Conservation (phyloP, 805 yeast species). For the Candida xyloterini region DNA sequence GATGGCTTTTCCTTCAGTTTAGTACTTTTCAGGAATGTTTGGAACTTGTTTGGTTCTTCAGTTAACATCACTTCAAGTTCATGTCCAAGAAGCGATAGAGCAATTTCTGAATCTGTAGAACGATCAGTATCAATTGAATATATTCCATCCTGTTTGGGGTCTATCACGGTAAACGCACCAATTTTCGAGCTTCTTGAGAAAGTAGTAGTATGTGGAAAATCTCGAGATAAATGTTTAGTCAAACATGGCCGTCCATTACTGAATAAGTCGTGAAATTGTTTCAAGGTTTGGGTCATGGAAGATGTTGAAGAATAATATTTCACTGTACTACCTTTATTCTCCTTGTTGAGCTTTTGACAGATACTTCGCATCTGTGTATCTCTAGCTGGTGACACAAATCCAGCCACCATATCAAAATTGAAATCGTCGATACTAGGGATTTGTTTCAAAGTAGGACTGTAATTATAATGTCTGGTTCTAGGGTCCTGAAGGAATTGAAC, state of each 20-base stretch:
- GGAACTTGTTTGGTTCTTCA: conserved; percentile 50
- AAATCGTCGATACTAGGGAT: conserved; percentile 66
- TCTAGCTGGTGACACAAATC: conserved; percentile 63
- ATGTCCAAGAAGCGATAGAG: conserved; percentile 74
- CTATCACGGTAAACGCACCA: conserved; percentile 58
- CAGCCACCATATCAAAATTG: conserved; percentile 52
- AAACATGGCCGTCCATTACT: conserved; percentile 59
- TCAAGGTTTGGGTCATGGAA: conserved; percentile 73
- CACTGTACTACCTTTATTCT: conserved; percentile 15
- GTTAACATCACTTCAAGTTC: conserved; percentile 76
- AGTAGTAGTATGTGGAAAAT: conserved; percentile 37
- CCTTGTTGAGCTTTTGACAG: conserved; percentile 35
- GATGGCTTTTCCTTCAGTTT: conserved; percentile 6
- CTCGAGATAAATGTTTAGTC: conserved; percentile 42
- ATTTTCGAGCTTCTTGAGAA: conserved; percentile 42
- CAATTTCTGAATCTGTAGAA: conserved; percentile 60
- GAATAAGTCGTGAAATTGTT: conserved; percentile 71
- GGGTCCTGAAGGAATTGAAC: conserved; percentile 78
- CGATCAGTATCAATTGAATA: conserved; percentile 73
- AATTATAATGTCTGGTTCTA: conserved; percentile 70
- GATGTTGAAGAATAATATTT: conserved; percentile 78
- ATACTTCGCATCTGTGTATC: conserved; percentile 52
- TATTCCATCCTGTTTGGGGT: conserved; percentile 36
- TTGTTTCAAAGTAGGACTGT: conserved; percentile 53
- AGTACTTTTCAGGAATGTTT: conserved; percentile 29